Evolutionary conservation across 495 filamentous ascomycete genomes (phyloP).

Genomic region (Beverwykella pulmonaria): DNA sequence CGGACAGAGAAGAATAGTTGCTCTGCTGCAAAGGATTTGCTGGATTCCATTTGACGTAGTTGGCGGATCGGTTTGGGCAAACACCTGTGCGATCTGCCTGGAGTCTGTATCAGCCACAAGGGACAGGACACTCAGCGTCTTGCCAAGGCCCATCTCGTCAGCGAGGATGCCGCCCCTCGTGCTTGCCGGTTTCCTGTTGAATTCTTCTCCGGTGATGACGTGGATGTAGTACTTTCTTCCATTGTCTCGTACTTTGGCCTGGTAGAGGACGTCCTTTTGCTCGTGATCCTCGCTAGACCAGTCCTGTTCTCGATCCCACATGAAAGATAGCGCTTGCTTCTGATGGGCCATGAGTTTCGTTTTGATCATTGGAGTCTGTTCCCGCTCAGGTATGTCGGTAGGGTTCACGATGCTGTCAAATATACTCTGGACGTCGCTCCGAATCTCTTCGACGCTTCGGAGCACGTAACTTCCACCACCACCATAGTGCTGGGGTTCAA

Average conservation of each 20-base stretch:
- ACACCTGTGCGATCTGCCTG: constrained; percentile 60
- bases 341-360: constrained; percentile 84
- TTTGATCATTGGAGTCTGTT: constrained; percentile 60
- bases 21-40: constrained; percentile 63
- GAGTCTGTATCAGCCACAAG: constrained; percentile 62
- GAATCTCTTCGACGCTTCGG: constrained; percentile 80
- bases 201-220: constrained; percentile 74
- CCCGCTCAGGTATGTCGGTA: constrained; percentile 76
- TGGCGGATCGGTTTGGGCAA: constrained; percentile 52
- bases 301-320: constrained; percentile 76
- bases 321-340: constrained; percentile 87
- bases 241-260: constrained; percentile 47
- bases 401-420: constrained; percentile 77
- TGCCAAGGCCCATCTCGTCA: constrained; percentile 97
- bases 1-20: constrained; percentile 88
- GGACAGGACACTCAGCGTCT: constrained; percentile 86
- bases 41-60: constrained; percentile 38
- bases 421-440: constrained; percentile 79
- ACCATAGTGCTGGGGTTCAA: background rate
- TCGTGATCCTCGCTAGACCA: constrained; percentile 59
- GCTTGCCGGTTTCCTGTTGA: constrained; percentile 66
- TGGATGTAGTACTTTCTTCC: constrained; percentile 70
- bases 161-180: constrained; percentile 86
- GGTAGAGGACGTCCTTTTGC: constrained; percentile 74
- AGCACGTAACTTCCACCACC: constrained; percentile 51